phyloP scores from a whole-genome alignment of 805 yeast genomes.

The Yamadazyma takamatsuzukensis region DNA sequence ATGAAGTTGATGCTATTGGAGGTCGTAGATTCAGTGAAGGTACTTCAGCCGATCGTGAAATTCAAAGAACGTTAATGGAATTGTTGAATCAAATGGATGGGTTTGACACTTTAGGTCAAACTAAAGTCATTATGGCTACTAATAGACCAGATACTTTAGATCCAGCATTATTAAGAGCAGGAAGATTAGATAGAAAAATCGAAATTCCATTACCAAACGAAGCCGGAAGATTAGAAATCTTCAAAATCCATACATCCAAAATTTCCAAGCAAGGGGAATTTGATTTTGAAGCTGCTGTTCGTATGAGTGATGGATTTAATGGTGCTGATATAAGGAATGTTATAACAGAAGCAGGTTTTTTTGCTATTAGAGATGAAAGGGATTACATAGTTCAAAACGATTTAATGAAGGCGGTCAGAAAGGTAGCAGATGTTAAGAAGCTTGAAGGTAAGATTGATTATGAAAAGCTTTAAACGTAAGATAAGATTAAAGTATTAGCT shows the following conservation, averaged over 20 bases:
- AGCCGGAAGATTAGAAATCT: slow-evolving; percentile 89
- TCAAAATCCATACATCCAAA: slow-evolving; percentile 85
- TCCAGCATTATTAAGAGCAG: slow-evolving; percentile 96
- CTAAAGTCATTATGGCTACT: slow-evolving; percentile 98
- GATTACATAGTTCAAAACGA: slow-evolving; percentile 92
- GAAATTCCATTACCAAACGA: slow-evolving; percentile 96
- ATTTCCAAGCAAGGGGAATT: slow-evolving; percentile 92
- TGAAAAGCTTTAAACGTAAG: slow-evolving; percentile 69
- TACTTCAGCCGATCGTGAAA: slow-evolving; percentile 97
- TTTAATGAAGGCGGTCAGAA: slow-evolving; percentile 95
- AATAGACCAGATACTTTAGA: slow-evolving; percentile 97
- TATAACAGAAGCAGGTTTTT: slow-evolving; percentile 97
- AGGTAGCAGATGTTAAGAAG: slow-evolving; percentile 95
- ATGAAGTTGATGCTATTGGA: slow-evolving; percentile 98
- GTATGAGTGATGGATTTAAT: slow-evolving; percentile 98
- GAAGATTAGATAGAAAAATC: slow-evolving; percentile 93
- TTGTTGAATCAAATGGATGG: slow-evolving; percentile 98
- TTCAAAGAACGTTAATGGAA: slow-evolving; percentile 97
- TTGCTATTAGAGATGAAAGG: slow-evolving; percentile 96
- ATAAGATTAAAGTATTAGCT: background rate
- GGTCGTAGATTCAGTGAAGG: slow-evolving; percentile 98
- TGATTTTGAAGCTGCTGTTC: slow-evolving; percentile 94
- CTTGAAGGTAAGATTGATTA: slow-evolving; percentile 94
- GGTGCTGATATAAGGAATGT: slow-evolving; percentile 98
- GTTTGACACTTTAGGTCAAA: slow-evolving; percentile 92